Percentiles rank a stretch among this genome's conserved stretches.
Evolutionary conservation across 495 filamentous ascomycete genomes (phyloP).

Genomic region (Penicillium atrosanguineum): DNA sequence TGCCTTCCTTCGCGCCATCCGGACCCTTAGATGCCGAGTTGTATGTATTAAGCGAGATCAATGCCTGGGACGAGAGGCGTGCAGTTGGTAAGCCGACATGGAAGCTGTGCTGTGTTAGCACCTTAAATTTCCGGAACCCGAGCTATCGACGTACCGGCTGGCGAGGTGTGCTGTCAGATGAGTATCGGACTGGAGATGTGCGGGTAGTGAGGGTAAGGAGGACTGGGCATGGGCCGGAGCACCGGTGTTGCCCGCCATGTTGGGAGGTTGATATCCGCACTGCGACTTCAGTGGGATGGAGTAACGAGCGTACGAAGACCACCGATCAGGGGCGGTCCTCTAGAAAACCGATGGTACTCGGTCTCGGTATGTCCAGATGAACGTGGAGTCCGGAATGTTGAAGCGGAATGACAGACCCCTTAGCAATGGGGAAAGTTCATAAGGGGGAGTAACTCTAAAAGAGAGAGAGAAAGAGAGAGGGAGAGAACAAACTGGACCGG

Average conservation of each 20-base stretch:
- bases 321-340: slow-evolving; percentile 1
- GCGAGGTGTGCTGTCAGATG: slow-evolving; percentile 93
- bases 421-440: slow-evolving; percentile 17
- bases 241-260: slow-evolving; percentile 37
- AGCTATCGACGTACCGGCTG: slow-evolving; percentile 58
- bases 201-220: slow-evolving; percentile 81
- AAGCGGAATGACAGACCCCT: slow-evolving; percentile 22
- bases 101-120: slow-evolving; percentile 50
- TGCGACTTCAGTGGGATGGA: slow-evolving; percentile 5
- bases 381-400: slow-evolving; percentile 28
- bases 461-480: neutral
- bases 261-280: slow-evolving; percentile 21
- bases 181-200: slow-evolving; percentile 93
- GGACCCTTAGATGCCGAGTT: slow-evolving; percentile 79
- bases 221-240: slow-evolving; percentile 76
- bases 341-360: slow-evolving; percentile 4
- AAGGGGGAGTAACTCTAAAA: neutral
- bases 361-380: slow-evolving; percentile 11
- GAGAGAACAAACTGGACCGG: neutral
- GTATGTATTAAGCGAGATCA: slow-evolving; percentile 91
- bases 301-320: slow-evolving; percentile 21
- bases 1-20: slow-evolving; percentile 85
- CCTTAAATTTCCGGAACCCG: neutral
- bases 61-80: slow-evolving; percentile 82
- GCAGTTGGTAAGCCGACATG: slow-evolving; percentile 86